Base-by-base conservation (phyloP, 176 grass and related monocot genomes). In the Saccharum officinarum region DNA sequence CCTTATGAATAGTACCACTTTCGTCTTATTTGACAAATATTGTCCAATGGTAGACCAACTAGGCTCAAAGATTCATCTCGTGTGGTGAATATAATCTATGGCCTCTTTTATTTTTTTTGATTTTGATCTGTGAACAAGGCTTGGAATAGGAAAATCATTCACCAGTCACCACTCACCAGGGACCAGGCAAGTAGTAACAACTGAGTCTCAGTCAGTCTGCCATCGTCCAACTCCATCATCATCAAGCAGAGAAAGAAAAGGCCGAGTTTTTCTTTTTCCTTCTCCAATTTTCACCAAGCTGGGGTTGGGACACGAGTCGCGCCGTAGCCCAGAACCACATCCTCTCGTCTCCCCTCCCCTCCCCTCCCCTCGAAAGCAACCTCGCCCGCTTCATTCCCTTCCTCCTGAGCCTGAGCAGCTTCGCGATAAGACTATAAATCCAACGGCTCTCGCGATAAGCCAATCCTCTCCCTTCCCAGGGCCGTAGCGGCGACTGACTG, bases 361-460 rank as follows among this genome's bases (percentile, higher is more conserved):
- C n/a, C n/a, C n/a, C n/a, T 1, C n/a, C 6, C 6, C 18, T 4
- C 23, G 49, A 18, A 10, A 38, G 36, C 49, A 36, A 72, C 67
- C 47, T 79, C 17, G 47, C 46, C 16, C 12, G 13, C 15, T 13
- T 23, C 20, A 1, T 38, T 69, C 18, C 76, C 13, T 30, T 14
- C 34, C 34, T 7, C 22, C 30, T 12, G 60, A 28, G 25, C 23
- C 50, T 55, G 30, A 66, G 52, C 63, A 5, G 22, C 6, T 69
- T 69, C 18, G 20, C 8, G 83, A 85, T 79, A 85, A 89, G 87
- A 68, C 52, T 86, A 86, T 73, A 86, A 73, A 73, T 64, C 68
- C 68, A 38, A 3, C 18, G 50, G 55, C 50, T 38, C 49, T 54
- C 46, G 28, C 15, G 72, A 49, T 34, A 16, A 20, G 26, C 41